These are phyloP conservation scores for Lepiota brunneoincarnata DNA, from an alignment of 768 basidiomycete species.

Conservation along the genomic window DNA sequence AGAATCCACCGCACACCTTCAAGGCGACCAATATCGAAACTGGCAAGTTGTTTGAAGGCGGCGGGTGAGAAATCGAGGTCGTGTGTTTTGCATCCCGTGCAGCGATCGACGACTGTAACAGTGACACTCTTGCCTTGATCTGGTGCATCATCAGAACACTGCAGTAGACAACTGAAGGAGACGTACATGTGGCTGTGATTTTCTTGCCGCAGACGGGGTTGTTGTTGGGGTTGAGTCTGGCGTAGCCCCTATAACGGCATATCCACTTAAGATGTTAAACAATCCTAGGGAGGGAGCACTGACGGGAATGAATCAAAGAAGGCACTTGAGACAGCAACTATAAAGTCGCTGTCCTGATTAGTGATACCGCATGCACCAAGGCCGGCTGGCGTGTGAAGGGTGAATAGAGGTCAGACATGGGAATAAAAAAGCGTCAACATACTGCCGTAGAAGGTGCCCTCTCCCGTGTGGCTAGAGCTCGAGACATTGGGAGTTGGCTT, in stretches of 20 bases:
- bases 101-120: slow-evolving; percentile 61
- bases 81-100: slow-evolving; percentile 45
- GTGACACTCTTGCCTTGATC: slow-evolving; percentile 49
- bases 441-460: slow-evolving; percentile 57
- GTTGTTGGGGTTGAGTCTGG: slow-evolving; percentile 60
- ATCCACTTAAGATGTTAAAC: slow-evolving; percentile 2
- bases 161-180: not conserved
- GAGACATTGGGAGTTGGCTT: slow-evolving; percentile 19
- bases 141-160: slow-evolving; percentile 22
- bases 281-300: slow-evolving; percentile 20
- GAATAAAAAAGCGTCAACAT: slow-evolving; percentile 15
- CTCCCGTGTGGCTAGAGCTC: slow-evolving; percentile 46
- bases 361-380: slow-evolving; percentile 63
- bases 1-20: slow-evolving; percentile 48
- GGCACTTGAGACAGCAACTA: slow-evolving; percentile 54
- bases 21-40: slow-evolving; percentile 47
- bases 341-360: slow-evolving; percentile 48
- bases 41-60: slow-evolving; percentile 53
- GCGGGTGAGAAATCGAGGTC: slow-evolving; percentile 64
- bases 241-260: slow-evolving; percentile 44
- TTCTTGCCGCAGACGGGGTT: slow-evolving; percentile 69
- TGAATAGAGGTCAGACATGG: slow-evolving; percentile 7
- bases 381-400: slow-evolving; percentile 36
- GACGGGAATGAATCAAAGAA: slow-evolving; percentile 64
- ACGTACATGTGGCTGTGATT: slow-evolving; percentile 49